Evolutionary conservation across 2,329 filamentous ascomycete species (phyloP).

Genomic region (Alternaria sp.): DNA sequence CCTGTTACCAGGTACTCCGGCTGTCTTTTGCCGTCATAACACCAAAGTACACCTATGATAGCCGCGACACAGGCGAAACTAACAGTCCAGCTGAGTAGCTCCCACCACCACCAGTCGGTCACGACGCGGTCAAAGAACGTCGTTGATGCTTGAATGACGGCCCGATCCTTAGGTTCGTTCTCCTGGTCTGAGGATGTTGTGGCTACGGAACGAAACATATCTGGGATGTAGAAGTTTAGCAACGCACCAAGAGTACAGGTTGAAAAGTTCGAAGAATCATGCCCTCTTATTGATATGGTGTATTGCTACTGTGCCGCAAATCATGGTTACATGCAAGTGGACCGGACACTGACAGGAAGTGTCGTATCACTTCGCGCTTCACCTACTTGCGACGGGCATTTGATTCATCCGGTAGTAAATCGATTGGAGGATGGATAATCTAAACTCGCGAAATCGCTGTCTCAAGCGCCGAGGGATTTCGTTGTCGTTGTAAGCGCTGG

Average conservation of each 20-base stretch:
- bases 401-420: neutral
- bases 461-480: conserved; percentile 1
- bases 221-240: neutral
- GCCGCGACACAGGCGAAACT: conserved; percentile 21
- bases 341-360: neutral
- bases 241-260: neutral
- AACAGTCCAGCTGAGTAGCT: conserved; percentile 27
- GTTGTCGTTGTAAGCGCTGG: conserved; percentile 5
- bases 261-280: neutral
- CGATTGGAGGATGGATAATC: neutral
- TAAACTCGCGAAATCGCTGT: neutral
- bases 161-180: conserved; percentile 2
- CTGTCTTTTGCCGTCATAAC: conserved; percentile 25
- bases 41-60: conserved; percentile 28
- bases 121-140: conserved; percentile 26
- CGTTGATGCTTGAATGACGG: conserved; percentile 22
- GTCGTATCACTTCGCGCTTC: conserved; percentile 2
- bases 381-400: neutral
- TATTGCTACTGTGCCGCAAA: neutral
- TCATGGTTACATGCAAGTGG: neutral
- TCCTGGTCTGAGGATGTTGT: neutral
- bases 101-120: conserved; percentile 35
- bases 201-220: conserved; percentile 4
- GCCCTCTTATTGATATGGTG: neutral
- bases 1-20: conserved; percentile 23